Evolutionary conservation across 495 filamentous ascomycete genomes (phyloP), one percentile per base, ranked within the genome.

Genomic region (Clohesyomyces aquaticus): DNA sequence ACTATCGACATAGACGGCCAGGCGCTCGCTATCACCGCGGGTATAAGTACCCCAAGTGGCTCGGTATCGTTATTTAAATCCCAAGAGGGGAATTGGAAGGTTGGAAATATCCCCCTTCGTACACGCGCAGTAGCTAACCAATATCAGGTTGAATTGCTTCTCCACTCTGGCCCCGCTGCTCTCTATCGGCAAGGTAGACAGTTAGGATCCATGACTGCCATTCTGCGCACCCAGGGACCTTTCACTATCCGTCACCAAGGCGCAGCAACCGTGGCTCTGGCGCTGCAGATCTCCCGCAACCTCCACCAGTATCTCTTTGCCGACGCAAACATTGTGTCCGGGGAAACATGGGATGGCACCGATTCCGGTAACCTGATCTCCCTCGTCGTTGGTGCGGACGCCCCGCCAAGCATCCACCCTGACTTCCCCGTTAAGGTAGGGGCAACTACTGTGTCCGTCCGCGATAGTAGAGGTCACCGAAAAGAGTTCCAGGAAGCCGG

Each of bases 301-400:
- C 73, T 86, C 1, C 77, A 78, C 59, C 84, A 86, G 63, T 86
- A 85, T 64, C 85, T 82, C 72, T 75, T 70, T 62, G 83, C 83
- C 29, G 83, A 85, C 70, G 73, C 81, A n/a, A 71, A 75, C 29
- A 79, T 85, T 43, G 38, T 54, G 8, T 46, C 41, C 9, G 18
- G 19, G n/a, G 4, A 9, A 16, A n/a, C 54, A 12, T 57, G 14
- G n/a, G 43, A 43, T 18, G 59, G 43, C 10, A 38, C 18, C 23
- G 16, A 18, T 8, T 8, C 61, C 6, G 72, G 71, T 0, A 77
- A 73, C 51, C 41, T 73, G n/a, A 71, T 77, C 29, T 71, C 68
- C 18, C n/a, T 75, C 18, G 67, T 55, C 21, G 67, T 71, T 19
- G 72, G 74, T 19, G 35, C 25, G 1, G 42, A 60, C 27, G 32